phyloP scores from a whole-genome alignment of 2,329 filamentous ascomycete genomes.

The Capronia americana region DNA sequence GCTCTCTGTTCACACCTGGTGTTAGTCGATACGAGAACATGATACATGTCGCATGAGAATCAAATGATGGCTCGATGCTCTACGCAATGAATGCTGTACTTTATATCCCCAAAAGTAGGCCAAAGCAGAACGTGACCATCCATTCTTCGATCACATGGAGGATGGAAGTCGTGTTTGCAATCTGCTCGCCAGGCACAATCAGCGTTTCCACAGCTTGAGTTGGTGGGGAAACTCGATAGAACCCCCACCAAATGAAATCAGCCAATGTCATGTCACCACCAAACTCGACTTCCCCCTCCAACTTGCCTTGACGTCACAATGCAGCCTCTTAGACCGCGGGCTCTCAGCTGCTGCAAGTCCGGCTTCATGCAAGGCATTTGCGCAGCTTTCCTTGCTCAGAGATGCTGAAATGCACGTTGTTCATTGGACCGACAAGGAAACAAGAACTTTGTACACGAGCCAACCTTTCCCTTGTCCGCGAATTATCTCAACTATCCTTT shows the following conservation, averaged over 20 bases:
- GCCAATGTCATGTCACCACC: background rate
- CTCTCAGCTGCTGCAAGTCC: slow-evolving; percentile 12
- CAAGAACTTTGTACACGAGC: slow-evolving; percentile 6
- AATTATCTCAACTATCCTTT: background rate
- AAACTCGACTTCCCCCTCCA: slow-evolving; percentile 1
- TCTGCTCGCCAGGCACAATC: background rate
- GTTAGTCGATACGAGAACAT: slow-evolving; percentile 28
- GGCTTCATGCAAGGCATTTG: slow-evolving; percentile 23
- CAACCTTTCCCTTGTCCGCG: background rate
- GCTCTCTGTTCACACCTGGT: background rate
- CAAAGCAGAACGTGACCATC: background rate
- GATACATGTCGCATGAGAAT: slow-evolving; percentile 22
- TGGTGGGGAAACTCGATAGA: background rate
- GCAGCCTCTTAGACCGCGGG: slow-evolving; percentile 19
- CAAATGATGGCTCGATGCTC: background rate
- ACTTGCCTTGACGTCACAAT: slow-evolving; percentile 21
- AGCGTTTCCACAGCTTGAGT: background rate
- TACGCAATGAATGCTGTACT: background rate
- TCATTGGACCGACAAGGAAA: slow-evolving; percentile 15
- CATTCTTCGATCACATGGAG: background rate
- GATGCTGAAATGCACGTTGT: background rate
- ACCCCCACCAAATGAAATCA: background rate
- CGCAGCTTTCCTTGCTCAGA: slow-evolving; percentile 7
- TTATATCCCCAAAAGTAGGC: background rate
- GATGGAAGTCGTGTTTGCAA: background rate